phyloP scores from a whole-genome alignment of 2,329 filamentous ascomycete species.

The Sphaerostilbella broomeana region DNA sequence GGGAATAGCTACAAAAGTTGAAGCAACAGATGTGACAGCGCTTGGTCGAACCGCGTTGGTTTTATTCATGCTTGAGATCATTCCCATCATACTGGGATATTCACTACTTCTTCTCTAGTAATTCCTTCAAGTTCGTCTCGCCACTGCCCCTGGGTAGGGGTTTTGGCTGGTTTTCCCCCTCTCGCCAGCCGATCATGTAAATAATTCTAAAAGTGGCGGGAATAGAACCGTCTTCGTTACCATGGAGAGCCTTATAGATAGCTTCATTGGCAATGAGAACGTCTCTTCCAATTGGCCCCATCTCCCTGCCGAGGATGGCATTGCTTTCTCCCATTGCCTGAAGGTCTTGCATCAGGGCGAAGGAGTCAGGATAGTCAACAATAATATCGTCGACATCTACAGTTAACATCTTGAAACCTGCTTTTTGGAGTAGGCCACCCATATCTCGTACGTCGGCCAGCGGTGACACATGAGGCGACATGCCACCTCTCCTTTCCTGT shows the following conservation, averaged over 20 bases:
- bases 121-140: constrained; percentile 80
- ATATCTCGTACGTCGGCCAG: constrained; percentile 88
- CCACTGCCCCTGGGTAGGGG: constrained; percentile 80
- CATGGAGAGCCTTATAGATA: constrained; percentile 84
- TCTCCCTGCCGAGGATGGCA: constrained; percentile 77
- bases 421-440: constrained; percentile 75
- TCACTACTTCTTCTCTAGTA: constrained; percentile 48
- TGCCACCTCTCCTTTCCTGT: constrained; percentile 81
- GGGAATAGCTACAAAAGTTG: no score
- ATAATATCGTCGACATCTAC: constrained; percentile 97
- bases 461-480: constrained; percentile 84
- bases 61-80: not conserved
- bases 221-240: constrained; percentile 66
- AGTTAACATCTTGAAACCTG: constrained; percentile 91
- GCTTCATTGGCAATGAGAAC: constrained; percentile 80
- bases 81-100: not conserved
- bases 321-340: constrained; percentile 96
- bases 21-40: no score
- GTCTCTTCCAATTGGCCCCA: constrained; percentile 70
- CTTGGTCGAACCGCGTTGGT: no score
- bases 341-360: constrained; percentile 86
- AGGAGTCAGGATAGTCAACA: constrained; percentile 85
- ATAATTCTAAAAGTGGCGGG: constrained; percentile 94
- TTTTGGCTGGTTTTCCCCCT: constrained; percentile 68
- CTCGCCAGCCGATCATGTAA: constrained; percentile 99